Base-by-base conservation (phyloP, 331 rosid genomes). In the Spiraea crenata region DNA sequence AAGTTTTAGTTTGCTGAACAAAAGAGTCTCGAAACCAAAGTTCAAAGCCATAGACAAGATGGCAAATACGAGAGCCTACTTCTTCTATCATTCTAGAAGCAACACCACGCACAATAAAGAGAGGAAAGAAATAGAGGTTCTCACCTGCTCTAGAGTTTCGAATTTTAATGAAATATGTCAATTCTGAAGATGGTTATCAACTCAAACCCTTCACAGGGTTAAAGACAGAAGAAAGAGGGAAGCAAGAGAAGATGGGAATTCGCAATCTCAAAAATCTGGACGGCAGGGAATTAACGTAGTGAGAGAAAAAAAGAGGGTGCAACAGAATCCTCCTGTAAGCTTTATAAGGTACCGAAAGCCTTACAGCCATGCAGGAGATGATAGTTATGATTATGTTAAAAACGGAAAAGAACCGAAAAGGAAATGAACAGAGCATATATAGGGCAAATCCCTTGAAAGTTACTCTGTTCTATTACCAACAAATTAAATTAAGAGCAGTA, bases 281-380 rank as follows among this genome's bases (percentile, higher is more conserved):
- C 75, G 84, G 80, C 45, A 71, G 80, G 79, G 81, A 82, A 82
- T 81, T 74, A 78, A 79, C 83, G 75, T 40, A 63, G 83, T 74
- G 81, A 49, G 80, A 78, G 82, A 83, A 50, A 81, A 48, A 55
- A 69, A 65, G 63, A 48, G 79, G 69, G 42, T 62, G 57, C 54
- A 81, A 69, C 52, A 37, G 73, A 73, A 81, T 85, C 87, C 87
- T 76, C 87, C 87, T 87, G 93, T 81, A 70, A 78, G 86, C 86
- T 70, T 81, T 77, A 76, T 52, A 76, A 55, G 86, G 84, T 72
- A 74, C 70, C 66, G 50, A 80, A 25, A 69, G 56, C 77, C 77
- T 79, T 71, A 63, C 48, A 69, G 85, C 89, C 91, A 88, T 87
- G 92, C 96, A 90, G 80, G 84, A 61, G 79, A 75, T 64, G 69